Evolutionary conservation across 176 grass and related monocot genomes (phyloP).

Genomic region (Musa itinerans): DNA sequence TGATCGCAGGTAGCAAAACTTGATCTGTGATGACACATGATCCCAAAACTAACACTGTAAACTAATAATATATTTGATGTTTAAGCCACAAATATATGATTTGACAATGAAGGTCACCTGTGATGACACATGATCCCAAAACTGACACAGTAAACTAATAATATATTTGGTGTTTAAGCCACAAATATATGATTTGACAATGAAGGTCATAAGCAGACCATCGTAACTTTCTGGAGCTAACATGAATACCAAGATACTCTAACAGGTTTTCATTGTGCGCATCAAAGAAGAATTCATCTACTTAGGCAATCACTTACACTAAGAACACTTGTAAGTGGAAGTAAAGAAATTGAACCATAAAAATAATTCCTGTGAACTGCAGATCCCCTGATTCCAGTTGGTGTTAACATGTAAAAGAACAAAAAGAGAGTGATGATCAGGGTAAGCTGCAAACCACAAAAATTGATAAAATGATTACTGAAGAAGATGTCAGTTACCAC

Average conservation of each 20-base stretch:
- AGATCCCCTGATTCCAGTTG: constrained; percentile 40
- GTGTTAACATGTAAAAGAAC: constrained; percentile 20
- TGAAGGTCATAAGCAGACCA: neutral
- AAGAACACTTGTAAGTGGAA: constrained; percentile 60
- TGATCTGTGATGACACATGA: neutral
- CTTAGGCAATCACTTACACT: constrained; percentile 41
- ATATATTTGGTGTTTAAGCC: neutral
- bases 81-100: neutral
- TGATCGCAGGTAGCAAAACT: neutral
- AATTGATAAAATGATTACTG: constrained; percentile 7
- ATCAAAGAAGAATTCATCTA: constrained; percentile 9
- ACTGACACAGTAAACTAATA: neutral
- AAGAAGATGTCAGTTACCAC: constrained; percentile 38
- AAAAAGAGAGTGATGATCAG: neutral
- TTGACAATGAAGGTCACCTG: too few species aligned
- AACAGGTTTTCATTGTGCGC: neutral
- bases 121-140: neutral
- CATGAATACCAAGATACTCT: neutral
- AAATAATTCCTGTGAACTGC: constrained; percentile 76
- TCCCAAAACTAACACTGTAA: neutral
- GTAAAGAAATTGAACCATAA: constrained; percentile 67
- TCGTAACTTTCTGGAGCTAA: too few species aligned
- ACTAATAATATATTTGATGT: neutral
- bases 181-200: neutral
- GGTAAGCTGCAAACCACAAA: neutral